Evolutionary conservation across 2,329 filamentous ascomycete genomes (phyloP).

Genomic region (Magnaporthiopsis incrustans): DNA sequence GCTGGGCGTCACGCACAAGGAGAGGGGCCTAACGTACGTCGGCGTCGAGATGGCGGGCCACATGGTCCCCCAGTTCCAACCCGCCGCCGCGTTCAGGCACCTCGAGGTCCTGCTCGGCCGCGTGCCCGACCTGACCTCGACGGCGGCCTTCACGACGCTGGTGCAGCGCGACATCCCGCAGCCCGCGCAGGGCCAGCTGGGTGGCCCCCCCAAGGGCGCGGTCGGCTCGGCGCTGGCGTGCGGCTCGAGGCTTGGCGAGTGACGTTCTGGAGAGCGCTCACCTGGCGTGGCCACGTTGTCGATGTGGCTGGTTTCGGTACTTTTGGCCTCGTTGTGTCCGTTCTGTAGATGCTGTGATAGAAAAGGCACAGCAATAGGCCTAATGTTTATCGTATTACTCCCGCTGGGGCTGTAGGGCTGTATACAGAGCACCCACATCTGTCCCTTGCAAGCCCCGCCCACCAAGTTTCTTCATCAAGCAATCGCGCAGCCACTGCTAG

Average conservation of each 20-base stretch:
- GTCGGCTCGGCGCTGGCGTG: background rate
- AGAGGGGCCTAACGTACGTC: constrained; percentile 64
- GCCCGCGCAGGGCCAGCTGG: constrained; percentile 2
- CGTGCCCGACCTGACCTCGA: constrained; percentile 45
- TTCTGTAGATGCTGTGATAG: background rate
- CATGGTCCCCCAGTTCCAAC: constrained; percentile 60
- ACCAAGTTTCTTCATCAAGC: no score
- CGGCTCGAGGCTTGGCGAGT: background rate
- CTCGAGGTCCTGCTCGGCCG: constrained; percentile 68
- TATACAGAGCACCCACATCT: no score
- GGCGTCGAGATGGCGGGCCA: constrained; percentile 57
- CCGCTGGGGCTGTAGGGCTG: no score
- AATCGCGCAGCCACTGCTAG: no score
- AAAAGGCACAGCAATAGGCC: no score
- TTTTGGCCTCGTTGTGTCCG: background rate
- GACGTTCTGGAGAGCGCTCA: background rate
- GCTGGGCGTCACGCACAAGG: constrained; percentile 58
- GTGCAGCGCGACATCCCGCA: constrained; percentile 1
- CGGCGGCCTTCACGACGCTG: constrained; percentile 26
- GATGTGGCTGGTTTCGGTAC: background rate
- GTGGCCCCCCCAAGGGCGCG: background rate
- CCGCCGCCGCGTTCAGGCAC: constrained; percentile 60
- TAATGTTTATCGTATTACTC: no score
- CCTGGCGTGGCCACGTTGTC: background rate
- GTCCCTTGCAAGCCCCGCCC: no score